Evolutionary conservation across 805 yeast species (phyloP), one percentile per base, ranked within the genome.

Genomic region (Candida parachauliodes): DNA sequence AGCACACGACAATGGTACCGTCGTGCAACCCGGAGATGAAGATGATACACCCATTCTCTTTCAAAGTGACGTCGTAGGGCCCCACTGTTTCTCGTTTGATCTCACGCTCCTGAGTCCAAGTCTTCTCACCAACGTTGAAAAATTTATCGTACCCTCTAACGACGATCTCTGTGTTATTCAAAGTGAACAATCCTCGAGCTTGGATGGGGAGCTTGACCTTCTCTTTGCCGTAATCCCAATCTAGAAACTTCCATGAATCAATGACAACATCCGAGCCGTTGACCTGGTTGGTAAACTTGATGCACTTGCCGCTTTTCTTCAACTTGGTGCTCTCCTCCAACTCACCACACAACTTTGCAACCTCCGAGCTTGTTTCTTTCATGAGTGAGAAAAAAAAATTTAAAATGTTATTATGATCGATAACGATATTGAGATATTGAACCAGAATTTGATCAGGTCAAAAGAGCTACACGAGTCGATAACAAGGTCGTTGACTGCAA

Each of bases 81-180:
- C 96, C 96, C 4, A 28, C 22, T 0, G 93, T 81, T 12, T 41
- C 29, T 1, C 46, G 33, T n/a, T 51, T 48, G 4, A 88, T 53
- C 47, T 55, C 51, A 0, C 59, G 60, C 67, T 78, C 69, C 41
- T 66, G 72, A 0, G 95, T 82, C 5, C 45, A 45, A 0, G 60
- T 46, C 1, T 74, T 69, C 55, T 93, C 98, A 44, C 70, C 76
- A 3, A 88, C 66, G 53, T 85, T 91, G 73, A 88, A 93, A 59
- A 93, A 93, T 61, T 93, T 93, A 59, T 93, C 93, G 56, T 93
- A 93, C 0, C 99, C 98, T 48, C 99, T 67, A 1, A 81, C 79
- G 2, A 78, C 79, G 16, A 93, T 83, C 8, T 42, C 47, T 6
- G 65, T 62, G 9, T 60, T 57, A 16, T 62, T 32, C 0, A 77